A percentile compares a stretch with the other conserved stretches of the same genome.
phyloP scores from a whole-genome alignment of 192 early-diverging fungal genomes.

The Coemansia sp. region DNA sequence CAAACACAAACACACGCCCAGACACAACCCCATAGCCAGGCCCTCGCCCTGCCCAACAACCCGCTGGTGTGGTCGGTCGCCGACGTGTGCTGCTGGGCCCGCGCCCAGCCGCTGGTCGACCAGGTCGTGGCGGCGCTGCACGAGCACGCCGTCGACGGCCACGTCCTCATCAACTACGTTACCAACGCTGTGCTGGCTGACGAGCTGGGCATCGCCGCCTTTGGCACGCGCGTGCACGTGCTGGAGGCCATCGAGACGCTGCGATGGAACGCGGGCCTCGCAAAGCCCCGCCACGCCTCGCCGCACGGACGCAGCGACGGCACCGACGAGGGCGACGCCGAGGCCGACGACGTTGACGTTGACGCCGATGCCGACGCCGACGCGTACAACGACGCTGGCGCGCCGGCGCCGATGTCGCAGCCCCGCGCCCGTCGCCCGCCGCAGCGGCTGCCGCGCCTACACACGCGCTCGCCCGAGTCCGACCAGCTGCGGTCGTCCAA shows the following conservation, averaged over 20 bases:
- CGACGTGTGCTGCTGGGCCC: constrained; percentile 44
- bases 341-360: constrained; percentile 7
- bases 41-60: constrained; percentile 12
- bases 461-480: constrained; percentile 20
- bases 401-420: not conserved
- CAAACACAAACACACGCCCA: not conserved
- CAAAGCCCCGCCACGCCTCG: constrained; percentile 8
- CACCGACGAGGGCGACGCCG: constrained; percentile 1
- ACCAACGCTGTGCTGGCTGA: constrained; percentile 49
- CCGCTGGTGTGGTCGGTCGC: constrained; percentile 40
- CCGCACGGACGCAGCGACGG: constrained; percentile 11
- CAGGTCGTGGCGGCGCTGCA: constrained; percentile 25
- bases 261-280: constrained; percentile 36
- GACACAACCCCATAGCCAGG: not conserved
- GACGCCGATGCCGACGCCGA: not conserved
- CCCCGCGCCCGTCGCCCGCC: constrained; percentile 8
- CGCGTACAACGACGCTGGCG: not conserved
- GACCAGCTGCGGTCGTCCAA: constrained; percentile 21
- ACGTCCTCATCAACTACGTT: constrained; percentile 48
- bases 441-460: not conserved
- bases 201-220: constrained; percentile 50
- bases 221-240: constrained; percentile 48
- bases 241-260: constrained; percentile 52
- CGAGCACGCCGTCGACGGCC: constrained; percentile 51
- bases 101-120: constrained; percentile 20